Conservation (phyloP, 2,329 filamentous ascomycete species). For the Cytospora paraplurivora region DNA sequence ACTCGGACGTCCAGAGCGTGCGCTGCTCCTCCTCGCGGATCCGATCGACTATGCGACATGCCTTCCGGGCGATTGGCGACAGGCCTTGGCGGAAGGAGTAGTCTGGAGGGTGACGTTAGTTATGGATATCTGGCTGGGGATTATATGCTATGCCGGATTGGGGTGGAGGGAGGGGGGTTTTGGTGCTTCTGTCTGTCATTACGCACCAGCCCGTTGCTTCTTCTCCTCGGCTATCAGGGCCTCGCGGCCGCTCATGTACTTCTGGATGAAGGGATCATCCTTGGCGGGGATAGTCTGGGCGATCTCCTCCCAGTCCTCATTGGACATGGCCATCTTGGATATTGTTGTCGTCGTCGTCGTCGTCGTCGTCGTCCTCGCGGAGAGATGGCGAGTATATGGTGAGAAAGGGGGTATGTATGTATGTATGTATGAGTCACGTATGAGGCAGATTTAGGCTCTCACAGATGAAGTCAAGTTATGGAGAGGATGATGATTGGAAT, state of each 20-base stretch:
- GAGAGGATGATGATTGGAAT: conserved; percentile 12
- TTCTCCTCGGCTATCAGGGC: conserved; percentile 80
- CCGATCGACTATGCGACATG: conserved; percentile 75
- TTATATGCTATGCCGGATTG: background rate
- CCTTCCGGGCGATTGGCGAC: conserved; percentile 76
- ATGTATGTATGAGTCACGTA: conserved; percentile 10
- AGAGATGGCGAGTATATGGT: background rate
- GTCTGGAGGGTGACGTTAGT: conserved; percentile 49
- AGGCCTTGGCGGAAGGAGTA: conserved; percentile 71
- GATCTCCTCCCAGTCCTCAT: conserved; percentile 63
- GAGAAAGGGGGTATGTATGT: background rate
- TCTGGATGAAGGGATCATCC: conserved; percentile 76
- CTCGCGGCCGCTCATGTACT: conserved; percentile 76
- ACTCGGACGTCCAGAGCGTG: conserved; percentile 73
- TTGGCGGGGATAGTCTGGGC: conserved; percentile 56
- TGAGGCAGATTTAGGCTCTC: conserved; percentile 8
- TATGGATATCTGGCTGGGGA: conserved; percentile 37
- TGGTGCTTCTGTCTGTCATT: background rate
- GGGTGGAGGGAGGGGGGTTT: conserved; percentile 24
- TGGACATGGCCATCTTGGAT: conserved; percentile 45
- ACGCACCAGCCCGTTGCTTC: conserved; percentile 75
- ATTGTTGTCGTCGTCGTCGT: background rate
- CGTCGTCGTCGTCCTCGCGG: background rate
- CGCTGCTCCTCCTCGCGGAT: conserved; percentile 78
- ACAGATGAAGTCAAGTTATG: conserved; percentile 2